Percentiles rank a stretch among this genome's conserved stretches.
Evolutionary conservation across 306 rosid genomes (phyloP).

Genomic region (Nissolia schottii): DNA sequence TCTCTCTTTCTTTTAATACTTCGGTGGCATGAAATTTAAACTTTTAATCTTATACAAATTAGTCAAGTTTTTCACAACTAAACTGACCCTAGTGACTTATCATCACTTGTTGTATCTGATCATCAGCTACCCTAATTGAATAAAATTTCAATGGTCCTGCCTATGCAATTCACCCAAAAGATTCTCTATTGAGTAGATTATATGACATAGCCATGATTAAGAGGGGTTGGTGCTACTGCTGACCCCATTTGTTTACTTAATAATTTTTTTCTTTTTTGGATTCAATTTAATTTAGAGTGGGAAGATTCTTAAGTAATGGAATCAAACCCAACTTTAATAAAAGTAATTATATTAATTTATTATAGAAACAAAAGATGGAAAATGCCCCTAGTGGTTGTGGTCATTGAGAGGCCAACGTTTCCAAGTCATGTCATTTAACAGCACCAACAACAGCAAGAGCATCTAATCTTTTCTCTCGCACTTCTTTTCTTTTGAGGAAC

Average conservation of each 20-base stretch:
- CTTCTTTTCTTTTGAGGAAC: slow-evolving; percentile 1
- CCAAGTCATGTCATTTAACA: slow-evolving; percentile 13
- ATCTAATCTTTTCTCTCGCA: not conserved
- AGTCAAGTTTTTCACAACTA: too few species aligned
- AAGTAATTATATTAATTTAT: not conserved
- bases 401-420: slow-evolving; percentile 12
- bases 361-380: not conserved
- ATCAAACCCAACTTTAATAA: slow-evolving; percentile 1
- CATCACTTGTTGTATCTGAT: not conserved
- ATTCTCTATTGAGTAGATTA: slow-evolving; percentile 14
- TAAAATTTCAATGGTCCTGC: slow-evolving; percentile 13
- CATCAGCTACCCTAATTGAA: not conserved
- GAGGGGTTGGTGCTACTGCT: not conserved
- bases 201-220: not conserved
- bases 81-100: too few species aligned
- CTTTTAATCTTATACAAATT: too few species aligned
- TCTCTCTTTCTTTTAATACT: too few species aligned
- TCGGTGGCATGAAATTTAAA: too few species aligned
- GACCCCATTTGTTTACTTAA: not conserved
- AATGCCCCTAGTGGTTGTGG: slow-evolving; percentile 2
- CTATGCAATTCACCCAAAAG: slow-evolving; percentile 12
- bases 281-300: not conserved
- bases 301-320: slow-evolving; percentile 11
- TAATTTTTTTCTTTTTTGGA: not conserved
- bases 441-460: not conserved